phyloP scores from a whole-genome alignment of 2,329 filamentous ascomycete species.

The Colletotrichum tabaci region DNA sequence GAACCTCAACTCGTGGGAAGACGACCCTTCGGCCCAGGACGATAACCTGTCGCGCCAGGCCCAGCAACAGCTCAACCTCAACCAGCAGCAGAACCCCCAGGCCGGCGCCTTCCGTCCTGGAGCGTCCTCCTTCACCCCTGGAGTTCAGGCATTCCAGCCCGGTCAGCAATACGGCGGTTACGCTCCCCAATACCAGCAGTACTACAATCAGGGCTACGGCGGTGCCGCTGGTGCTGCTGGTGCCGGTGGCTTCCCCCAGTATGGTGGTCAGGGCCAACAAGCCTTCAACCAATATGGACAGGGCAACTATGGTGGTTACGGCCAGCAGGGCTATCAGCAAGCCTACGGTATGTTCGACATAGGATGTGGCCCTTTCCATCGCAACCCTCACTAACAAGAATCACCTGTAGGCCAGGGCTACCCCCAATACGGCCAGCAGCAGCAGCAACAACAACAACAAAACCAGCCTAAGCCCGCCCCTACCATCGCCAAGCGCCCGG shows the following conservation, averaged over 20 bases:
- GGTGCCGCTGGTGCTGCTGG: slow-evolving; percentile 47
- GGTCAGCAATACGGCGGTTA: slow-evolving; percentile 77
- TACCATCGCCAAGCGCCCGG: slow-evolving; percentile 75
- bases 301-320: slow-evolving; percentile 53
- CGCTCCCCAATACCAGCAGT: slow-evolving; percentile 69
- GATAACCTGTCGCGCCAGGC: slow-evolving; percentile 84
- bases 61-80: slow-evolving; percentile 82
- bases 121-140: slow-evolving; percentile 74
- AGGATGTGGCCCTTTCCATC: background rate
- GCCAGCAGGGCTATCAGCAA: slow-evolving; percentile 63
- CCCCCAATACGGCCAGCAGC: slow-evolving; percentile 66
- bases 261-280: slow-evolving; percentile 57
- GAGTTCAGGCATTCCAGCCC: slow-evolving; percentile 79
- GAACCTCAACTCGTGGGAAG: slow-evolving; percentile 95
- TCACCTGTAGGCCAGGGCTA: slow-evolving; percentile 53
- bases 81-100: slow-evolving; percentile 63
- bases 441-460: slow-evolving; percentile 62
- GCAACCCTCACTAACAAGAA: slow-evolving; percentile 1
- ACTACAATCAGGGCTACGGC: slow-evolving; percentile 67
- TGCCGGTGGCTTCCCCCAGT: slow-evolving; percentile 66
- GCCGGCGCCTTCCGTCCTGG: slow-evolving; percentile 63
- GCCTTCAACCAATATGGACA: slow-evolving; percentile 64
- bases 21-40: slow-evolving; percentile 84
- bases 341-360: slow-evolving; percentile 53
- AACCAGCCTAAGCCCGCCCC: slow-evolving; percentile 64